These are phyloP conservation scores for Cladosporium colombiae DNA, from an alignment of 2,329 filamentous ascomycete genomes.

Conservation along the genomic window DNA sequence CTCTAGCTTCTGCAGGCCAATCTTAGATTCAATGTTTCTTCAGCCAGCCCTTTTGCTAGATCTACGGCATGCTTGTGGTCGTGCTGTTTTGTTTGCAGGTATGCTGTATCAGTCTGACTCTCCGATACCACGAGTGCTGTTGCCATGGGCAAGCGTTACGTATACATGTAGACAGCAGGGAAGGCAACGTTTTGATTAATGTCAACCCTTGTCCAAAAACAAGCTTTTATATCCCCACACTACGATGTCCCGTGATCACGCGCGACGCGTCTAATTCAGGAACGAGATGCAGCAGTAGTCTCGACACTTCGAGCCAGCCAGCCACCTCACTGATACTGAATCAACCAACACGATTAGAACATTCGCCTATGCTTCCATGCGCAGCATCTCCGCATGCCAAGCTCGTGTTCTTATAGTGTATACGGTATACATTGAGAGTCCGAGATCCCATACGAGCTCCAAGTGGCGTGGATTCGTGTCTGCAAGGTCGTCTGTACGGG, in stretches of 20 bases:
- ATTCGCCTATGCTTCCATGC: not conserved
- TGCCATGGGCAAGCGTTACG: not conserved
- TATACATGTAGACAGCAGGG: not conserved
- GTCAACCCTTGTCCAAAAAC: not conserved
- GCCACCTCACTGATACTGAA: not conserved
- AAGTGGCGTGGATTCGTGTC: not conserved
- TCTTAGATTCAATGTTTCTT: not conserved
- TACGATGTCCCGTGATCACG: not conserved
- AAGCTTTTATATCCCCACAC: not conserved
- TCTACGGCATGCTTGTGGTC: not conserved
- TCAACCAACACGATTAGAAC: not conserved
- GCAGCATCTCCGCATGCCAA: not conserved
- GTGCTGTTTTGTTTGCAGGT: not conserved
- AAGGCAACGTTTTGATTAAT: not conserved
- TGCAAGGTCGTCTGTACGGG: not conserved
- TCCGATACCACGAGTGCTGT: not conserved
- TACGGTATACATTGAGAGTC: not conserved
- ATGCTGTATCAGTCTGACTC: no score
- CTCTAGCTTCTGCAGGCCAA: constrained; percentile 2
- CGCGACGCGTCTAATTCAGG: not conserved
- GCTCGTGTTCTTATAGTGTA: not conserved
- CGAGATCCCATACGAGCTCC: not conserved
- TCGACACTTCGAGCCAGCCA: not conserved
- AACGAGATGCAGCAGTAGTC: not conserved
- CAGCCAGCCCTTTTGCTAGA: not conserved